phyloP scores from a whole-genome alignment of 2,329 filamentous ascomycete genomes.

The Penicillium sp. region DNA sequence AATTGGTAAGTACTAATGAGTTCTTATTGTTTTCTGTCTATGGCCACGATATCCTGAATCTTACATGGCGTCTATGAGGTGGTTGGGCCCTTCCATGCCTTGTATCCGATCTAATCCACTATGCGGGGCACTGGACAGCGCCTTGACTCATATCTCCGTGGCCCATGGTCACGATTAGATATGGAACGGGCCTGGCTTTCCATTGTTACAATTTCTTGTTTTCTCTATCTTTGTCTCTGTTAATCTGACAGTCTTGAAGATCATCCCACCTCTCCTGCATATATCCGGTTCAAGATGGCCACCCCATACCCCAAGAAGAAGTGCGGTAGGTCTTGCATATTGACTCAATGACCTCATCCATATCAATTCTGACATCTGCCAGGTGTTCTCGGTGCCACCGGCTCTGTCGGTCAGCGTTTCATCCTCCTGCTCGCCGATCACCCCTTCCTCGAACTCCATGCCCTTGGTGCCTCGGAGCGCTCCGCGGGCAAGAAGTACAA shows the following conservation, averaged over 20 bases:
- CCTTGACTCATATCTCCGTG: conserved; percentile 6
- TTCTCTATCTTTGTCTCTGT: not conserved
- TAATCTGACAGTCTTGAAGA: not conserved
- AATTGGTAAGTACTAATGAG: conserved; percentile 10
- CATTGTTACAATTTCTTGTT: not conserved
- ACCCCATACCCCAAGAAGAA: conserved; percentile 39
- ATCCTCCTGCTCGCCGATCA: conserved; percentile 88
- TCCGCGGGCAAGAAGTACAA: conserved; percentile 93
- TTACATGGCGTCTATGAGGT: not conserved
- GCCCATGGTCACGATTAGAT: not conserved
- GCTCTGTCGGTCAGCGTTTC: conserved; percentile 93
- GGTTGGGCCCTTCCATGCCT: not conserved
- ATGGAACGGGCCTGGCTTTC: not conserved
- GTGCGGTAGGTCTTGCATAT: conserved; percentile 34
- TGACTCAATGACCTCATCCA: not conserved
- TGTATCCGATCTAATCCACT: not conserved
- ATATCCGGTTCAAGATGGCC: conserved; percentile 2
- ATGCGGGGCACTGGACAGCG: conserved; percentile 5
- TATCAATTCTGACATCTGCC: conserved; percentile 17
- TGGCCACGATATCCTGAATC: not conserved
- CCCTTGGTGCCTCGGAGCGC: conserved; percentile 83
- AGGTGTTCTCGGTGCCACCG: conserved; percentile 86
- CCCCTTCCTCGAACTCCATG: conserved; percentile 81
- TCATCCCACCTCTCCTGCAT: not conserved
- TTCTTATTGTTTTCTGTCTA: not conserved